Base-by-base conservation (phyloP, 768 basidiomycete genomes). In the Tricholoma terreum region DNA sequence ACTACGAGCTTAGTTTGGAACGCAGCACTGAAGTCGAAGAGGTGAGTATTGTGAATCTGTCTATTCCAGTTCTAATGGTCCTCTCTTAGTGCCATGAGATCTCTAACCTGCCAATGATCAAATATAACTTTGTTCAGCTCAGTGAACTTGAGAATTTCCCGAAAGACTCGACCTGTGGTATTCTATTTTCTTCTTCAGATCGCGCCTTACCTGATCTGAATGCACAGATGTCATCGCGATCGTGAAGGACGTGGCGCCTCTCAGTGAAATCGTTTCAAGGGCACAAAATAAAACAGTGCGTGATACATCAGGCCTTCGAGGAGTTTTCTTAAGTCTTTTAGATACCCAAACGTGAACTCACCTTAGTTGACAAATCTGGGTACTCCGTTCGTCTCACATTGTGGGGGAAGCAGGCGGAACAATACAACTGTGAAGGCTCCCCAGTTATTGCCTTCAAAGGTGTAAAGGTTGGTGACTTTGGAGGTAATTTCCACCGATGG, bases 391-490 rank as follows among this genome's bases (percentile, higher is more conserved):
- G 92, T 33, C 69, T 98, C 61, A 99, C 96, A 3, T 77, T 98
- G 30, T 99, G 96, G 97, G 97, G 96, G 21, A 93, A 90, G 70
- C 90, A 92, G 69, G 96, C 96, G 0, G 93, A 98, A 69, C 80
- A 81, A 38, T 98, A 85, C 69, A 69, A 72, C n/a, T 73, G 79
- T 5, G 74, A 76, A 17, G 76, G 80, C 10, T 78, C 78, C 50
- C 84, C 92, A 8, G 86, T 98, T 30, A 81, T 95, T 61, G 96
- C 96, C 4, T 92, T 95, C 81, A 97, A 95, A 73, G 89, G 92
- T 21, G 92, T 93, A 61, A 92, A 89, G 70, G 91, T 98, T 38
- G 87, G 92, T 24, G 96, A 98, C 61, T 99, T 89, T 70, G 87
- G 88, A 65, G 93, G 93, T 84, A 63, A 50, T 75, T 56, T 34